Evolutionary conservation across 2,329 filamentous ascomycete species (phyloP).

Genomic region (Pseudogymnoascus sp.): DNA sequence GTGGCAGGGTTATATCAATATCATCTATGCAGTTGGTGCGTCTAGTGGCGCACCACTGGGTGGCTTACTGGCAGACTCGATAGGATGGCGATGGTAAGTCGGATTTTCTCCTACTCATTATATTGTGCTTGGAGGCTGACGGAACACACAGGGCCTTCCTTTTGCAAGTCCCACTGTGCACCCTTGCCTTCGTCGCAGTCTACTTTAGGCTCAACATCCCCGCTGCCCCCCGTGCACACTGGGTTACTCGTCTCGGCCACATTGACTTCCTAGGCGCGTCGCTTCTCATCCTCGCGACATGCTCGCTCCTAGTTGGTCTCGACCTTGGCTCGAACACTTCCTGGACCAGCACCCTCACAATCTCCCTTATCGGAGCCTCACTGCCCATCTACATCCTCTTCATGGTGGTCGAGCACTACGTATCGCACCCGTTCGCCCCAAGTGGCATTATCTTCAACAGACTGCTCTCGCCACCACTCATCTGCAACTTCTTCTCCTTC

Average conservation of each 20-base stretch:
- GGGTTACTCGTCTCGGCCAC: constrained; percentile 55
- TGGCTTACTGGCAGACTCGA: constrained; percentile 60
- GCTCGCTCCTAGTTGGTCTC: constrained; percentile 58
- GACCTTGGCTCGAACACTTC: constrained; percentile 66
- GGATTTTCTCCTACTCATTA: constrained; percentile 10
- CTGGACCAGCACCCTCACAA: constrained; percentile 52
- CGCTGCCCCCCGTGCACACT: constrained; percentile 47
- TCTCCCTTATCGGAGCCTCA: constrained; percentile 47
- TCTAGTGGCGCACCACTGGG: constrained; percentile 61
- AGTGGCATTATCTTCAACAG: constrained; percentile 63
- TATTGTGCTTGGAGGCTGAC: not conserved
- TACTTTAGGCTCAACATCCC: constrained; percentile 55
- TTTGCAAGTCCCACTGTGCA: constrained; percentile 59
- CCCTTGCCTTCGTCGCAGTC: constrained; percentile 56
- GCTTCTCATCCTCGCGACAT: constrained; percentile 56
- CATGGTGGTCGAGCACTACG: constrained; percentile 59
- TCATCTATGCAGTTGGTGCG: constrained; percentile 62
- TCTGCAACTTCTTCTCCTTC: constrained; percentile 65
- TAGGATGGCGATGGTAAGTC: constrained; percentile 65
- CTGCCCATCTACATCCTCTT: constrained; percentile 57
- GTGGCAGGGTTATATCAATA: constrained; percentile 67
- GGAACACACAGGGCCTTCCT: constrained; percentile 53
- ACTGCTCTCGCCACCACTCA: constrained; percentile 57
- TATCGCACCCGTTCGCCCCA: constrained; percentile 65
- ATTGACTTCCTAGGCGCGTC: constrained; percentile 68